These are phyloP conservation scores for Pyrus pyrifolia DNA, from an alignment of 306 rosid species.

Conservation along the genomic window DNA sequence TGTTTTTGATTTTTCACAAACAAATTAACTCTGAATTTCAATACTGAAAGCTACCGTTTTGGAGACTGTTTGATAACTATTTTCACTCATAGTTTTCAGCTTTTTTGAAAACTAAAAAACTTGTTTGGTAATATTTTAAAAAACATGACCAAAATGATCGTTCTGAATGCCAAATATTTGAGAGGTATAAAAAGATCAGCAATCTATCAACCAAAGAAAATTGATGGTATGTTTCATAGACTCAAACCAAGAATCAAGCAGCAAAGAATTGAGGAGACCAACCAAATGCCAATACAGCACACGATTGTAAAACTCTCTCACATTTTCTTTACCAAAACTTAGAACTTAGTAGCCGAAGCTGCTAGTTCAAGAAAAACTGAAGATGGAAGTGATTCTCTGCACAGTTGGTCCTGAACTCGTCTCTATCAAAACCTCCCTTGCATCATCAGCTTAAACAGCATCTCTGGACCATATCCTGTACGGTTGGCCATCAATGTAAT, in stretches of 20 bases:
- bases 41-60: too few relatives aligned
- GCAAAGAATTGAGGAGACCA: too few relatives aligned
- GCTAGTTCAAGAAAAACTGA: background rate
- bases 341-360: background rate
- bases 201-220: background rate
- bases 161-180: too few relatives aligned
- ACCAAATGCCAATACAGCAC: too few relatives aligned
- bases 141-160: too few relatives aligned
- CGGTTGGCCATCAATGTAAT: background rate
- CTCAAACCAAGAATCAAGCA: background rate
- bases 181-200: too few relatives aligned
- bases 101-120: too few relatives aligned
- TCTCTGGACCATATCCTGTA: background rate
- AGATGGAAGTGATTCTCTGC: background rate
- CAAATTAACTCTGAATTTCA: too few relatives aligned
- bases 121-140: too few relatives aligned
- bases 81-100: too few relatives aligned
- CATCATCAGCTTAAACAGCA: background rate
- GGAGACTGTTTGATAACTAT: too few relatives aligned
- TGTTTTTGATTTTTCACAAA: too few relatives aligned
- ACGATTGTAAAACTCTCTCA: background rate
- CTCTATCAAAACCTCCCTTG: background rate
- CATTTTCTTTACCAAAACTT: background rate
- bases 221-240: background rate
- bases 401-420: background rate